These are phyloP conservation scores for Biscogniauxia marginata DNA, from an alignment of 2,329 filamentous ascomycete species.

Conservation along the genomic window DNA sequence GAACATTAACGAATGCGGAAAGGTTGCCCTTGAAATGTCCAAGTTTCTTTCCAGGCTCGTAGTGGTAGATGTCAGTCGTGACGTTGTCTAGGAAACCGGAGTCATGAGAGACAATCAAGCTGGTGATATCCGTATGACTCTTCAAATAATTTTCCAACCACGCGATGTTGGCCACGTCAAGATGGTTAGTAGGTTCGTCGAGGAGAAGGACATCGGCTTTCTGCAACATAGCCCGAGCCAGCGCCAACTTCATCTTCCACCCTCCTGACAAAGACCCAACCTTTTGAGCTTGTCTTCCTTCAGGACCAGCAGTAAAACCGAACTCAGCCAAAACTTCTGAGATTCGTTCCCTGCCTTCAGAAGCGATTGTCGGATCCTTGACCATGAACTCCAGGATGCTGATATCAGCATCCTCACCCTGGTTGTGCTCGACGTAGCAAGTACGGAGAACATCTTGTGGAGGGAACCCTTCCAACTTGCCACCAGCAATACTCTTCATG, in stretches of 20 bases:
- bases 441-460: slow-evolving; percentile 88
- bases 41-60: slow-evolving; percentile 93
- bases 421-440: slow-evolving; percentile 98
- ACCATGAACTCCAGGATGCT: slow-evolving; percentile 91
- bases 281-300: slow-evolving; percentile 82
- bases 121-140: slow-evolving; percentile 93
- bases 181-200: slow-evolving; percentile 98
- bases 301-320: slow-evolving; percentile 86
- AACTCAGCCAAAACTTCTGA: slow-evolving; percentile 83
- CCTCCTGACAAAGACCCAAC: slow-evolving; percentile 95
- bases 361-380: slow-evolving; percentile 83
- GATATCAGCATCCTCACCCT: slow-evolving; percentile 95
- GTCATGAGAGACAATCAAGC: slow-evolving; percentile 97
- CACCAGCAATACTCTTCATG: slow-evolving; percentile 93
- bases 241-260: slow-evolving; percentile 99
- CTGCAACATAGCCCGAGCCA: slow-evolving; percentile 95
- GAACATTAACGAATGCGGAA: slow-evolving; percentile 78
- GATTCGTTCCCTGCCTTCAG: slow-evolving; percentile 78
- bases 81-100: slow-evolving; percentile 95
- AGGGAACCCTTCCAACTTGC: slow-evolving; percentile 96
- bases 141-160: slow-evolving; percentile 97
- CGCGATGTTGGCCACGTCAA: slow-evolving; percentile 93
- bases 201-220: slow-evolving; percentile 93
- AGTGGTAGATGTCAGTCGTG: slow-evolving; percentile 98
- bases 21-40: slow-evolving; percentile 82